Conservation (phyloP, 306 rosid species). For the Hylodesmum podocarpum region DNA sequence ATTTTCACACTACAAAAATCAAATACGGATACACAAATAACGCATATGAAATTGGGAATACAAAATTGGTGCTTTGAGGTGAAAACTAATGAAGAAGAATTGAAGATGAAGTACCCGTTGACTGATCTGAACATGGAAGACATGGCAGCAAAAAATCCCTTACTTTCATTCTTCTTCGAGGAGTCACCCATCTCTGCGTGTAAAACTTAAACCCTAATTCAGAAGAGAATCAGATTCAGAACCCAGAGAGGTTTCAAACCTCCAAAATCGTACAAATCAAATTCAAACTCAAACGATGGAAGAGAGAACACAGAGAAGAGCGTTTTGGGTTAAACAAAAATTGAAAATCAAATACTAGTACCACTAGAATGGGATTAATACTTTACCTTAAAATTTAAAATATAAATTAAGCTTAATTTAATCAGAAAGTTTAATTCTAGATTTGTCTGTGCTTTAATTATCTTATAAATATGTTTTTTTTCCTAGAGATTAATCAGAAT, state of each 20-base stretch:
- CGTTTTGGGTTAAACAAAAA: background rate
- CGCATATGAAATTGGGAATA: background rate
- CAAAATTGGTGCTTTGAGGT: background rate
- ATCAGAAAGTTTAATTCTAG: no score
- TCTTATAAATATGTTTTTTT: no score
- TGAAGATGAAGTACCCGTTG: constrained; percentile 57
- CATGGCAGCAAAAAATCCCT: constrained; percentile 76
- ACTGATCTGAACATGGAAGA: constrained; percentile 80
- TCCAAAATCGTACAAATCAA: constrained; percentile 14
- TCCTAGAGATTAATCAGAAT: no score
- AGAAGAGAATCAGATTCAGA: background rate
- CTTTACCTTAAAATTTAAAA: no score
- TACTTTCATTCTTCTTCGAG: constrained; percentile 45
- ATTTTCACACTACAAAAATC: background rate
- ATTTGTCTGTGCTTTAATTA: no score
- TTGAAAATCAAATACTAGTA: background rate
- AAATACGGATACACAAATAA: background rate
- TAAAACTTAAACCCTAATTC: constrained; percentile 46
- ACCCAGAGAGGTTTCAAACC: background rate
- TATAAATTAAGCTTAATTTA: no score
- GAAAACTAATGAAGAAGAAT: constrained; percentile 13
- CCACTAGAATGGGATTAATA: background rate
- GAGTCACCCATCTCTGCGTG: constrained; percentile 59
- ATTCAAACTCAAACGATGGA: background rate
- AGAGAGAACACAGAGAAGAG: background rate